These are phyloP conservation scores for Gonium pectorale DNA, from an alignment of 139 green algal species.

Conservation along the genomic window DNA sequence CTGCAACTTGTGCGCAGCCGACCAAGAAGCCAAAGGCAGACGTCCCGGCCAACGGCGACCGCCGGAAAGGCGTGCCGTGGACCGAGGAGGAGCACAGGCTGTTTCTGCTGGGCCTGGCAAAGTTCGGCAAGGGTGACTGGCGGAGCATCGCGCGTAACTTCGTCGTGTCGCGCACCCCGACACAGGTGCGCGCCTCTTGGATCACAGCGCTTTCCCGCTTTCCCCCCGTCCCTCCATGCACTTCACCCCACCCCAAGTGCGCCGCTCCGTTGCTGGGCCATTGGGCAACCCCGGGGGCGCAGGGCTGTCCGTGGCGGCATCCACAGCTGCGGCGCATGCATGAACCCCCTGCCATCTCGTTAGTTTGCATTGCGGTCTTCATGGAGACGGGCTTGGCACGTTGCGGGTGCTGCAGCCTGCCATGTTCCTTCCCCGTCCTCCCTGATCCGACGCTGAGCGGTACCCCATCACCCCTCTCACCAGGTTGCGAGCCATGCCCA, in stretches of 20 bases:
- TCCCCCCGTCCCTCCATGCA: background rate
- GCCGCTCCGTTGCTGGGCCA: too few relatives aligned
- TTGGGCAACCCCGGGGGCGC: too few relatives aligned
- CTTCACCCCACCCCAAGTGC: background rate
- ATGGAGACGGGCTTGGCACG: too few relatives aligned
- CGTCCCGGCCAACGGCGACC: constrained; percentile 40
- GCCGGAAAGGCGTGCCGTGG: constrained; percentile 94
- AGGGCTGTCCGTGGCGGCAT: too few relatives aligned
- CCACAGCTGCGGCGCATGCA: too few relatives aligned
- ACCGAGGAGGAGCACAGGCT: constrained; percentile 95
- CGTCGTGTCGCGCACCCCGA: constrained; percentile 93
- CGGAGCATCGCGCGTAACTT: constrained; percentile 93
- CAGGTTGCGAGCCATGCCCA: constrained; percentile 93
- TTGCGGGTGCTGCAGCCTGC: too few relatives aligned
- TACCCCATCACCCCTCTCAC: background rate
- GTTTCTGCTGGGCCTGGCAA: constrained; percentile 91
- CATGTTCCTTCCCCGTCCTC: background rate
- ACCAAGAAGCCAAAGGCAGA: constrained; percentile 49
- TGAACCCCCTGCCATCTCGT: too few relatives aligned
- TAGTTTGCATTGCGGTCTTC: too few relatives aligned
- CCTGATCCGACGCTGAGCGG: too few relatives aligned
- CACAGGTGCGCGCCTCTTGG: constrained; percentile 65
- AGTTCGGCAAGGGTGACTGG: constrained; percentile 98
- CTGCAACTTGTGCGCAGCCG: too few relatives aligned
- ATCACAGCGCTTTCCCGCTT: too few relatives aligned